Evolutionary conservation across 306 rosid species (phyloP), one percentile per base, ranked within the genome.

Genomic region (Quercus alba): DNA sequence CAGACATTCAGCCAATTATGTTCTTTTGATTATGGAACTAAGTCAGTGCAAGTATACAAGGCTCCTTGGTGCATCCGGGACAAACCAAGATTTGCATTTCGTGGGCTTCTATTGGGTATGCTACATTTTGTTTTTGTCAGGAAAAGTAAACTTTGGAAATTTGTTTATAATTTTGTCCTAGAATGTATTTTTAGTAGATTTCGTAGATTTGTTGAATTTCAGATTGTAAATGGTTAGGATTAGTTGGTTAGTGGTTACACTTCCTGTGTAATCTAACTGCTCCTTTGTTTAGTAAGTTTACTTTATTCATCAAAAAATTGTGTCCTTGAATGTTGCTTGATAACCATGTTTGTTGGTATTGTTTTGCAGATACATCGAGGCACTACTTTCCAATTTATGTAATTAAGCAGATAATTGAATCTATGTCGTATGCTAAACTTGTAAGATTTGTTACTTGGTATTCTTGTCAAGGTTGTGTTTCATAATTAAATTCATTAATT

Each of bases 1-100:
- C 90, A 95, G 99, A 95, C 99, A 75, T 93, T 95, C 94, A 95
- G 99, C 80, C 99, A 95, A 81, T 71, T 95, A 84, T 95, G 98
- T 74, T 78, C 86, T 54, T 93, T 90, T 75, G 94, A 95, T 86
- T 95, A 90, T 78, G 88, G 85, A 41, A 87, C 92, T 55, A 95
- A 95, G 81, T 81, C 89, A 52, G 92, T 91, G 17, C 91, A 82
- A 89, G 90, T 93, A 73, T 63, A 80, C 85, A 88, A 85, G 81
- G 92, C 98, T 72, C 99, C 99, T 51, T 93, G 98, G 98, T 89
- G 81, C 81, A 91, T 95, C 81, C 85, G 79, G 77, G 99, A 95
- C 82, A 83, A 85, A 72, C 99, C 99, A 56, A 91, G 97, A 87
- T 95, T 95, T 75, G 66, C 94, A 63, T 95, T 75, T 83, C 96